A percentile compares a stretch with the other conserved stretches of the same genome.
Conservation (phyloP, 2,329 filamentous ascomycete genomes). For the Raffaelea arxii region DNA sequence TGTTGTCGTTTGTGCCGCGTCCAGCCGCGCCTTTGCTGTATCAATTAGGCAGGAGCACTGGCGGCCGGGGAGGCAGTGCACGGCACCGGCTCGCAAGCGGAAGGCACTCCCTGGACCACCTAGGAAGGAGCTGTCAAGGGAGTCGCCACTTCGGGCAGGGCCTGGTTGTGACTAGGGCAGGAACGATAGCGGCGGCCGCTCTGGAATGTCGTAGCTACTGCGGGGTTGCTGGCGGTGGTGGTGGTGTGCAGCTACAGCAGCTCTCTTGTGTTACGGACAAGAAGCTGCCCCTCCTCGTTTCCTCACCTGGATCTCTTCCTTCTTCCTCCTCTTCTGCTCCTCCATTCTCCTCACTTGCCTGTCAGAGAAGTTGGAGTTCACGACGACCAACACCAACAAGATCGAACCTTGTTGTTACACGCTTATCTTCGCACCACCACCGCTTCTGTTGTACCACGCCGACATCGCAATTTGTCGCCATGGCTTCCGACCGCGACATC, state of each 20-base stretch:
- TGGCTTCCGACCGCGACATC: constrained; percentile 49
- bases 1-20: not conserved
- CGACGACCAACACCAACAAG: too few species aligned
- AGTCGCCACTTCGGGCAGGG: not conserved
- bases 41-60: not conserved
- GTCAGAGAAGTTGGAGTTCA: too few species aligned
- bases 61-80: not conserved
- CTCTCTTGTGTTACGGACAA: too few species aligned
- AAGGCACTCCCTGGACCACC: not conserved
- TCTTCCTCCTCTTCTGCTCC: not conserved
- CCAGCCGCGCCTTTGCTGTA: not conserved
- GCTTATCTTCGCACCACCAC: too few species aligned
- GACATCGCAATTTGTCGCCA: constrained; percentile 23
- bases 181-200: not conserved
- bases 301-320: not conserved
- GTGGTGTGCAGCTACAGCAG: not conserved
- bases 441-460: not conserved
- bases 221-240: too few species aligned
- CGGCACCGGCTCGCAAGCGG: too few species aligned
- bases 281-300: not conserved
- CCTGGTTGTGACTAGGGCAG: not conserved
- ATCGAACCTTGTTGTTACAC: too few species aligned
- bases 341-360: too few species aligned
- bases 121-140: not conserved
- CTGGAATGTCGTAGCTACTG: not conserved